Base-by-base conservation (phyloP, 2,329 filamentous ascomycete genomes). In the Camillea tinctor region DNA sequence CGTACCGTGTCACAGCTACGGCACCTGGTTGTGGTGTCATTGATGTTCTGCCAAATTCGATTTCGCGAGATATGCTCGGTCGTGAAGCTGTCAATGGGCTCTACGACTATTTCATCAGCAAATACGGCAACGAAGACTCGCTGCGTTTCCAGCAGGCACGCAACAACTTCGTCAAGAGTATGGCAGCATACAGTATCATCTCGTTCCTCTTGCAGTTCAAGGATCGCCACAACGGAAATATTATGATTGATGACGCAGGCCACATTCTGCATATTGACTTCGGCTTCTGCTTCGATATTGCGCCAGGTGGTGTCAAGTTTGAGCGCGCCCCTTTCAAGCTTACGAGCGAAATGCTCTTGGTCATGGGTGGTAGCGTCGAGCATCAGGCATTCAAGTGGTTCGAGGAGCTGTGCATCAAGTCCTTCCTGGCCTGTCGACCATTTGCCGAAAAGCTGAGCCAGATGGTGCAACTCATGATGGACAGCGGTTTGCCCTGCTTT, bases 181-280 rank as follows among this genome's bases (percentile, higher is more conserved):
- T 99, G 95, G 95, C 96, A 0, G 96, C 95, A 13, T 99, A 99
- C 80, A 96, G 91, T 19, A 89, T 99, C 70, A 98, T 99, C 66
- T 96, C 92, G 0, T 99, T 96, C 79, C 82, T 99, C 15, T 81
- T 99, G 44, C 96, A 99, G 72, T 98, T 99, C 88, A 99, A 99
- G 77, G 95, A 99, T 74, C 89, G 95, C 2, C 95, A 99, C 79
- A 99, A 99, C 75, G 95, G 95, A 63, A 99, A 99, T 80, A 99
- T 99, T 80, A 99, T 99, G 96, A 88, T 99, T 64, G 94, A 99
- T 74, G 94, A 97, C 71, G 91, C 90, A 0, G 95, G 96, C 3
- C 95, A 99, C 77, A 97, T 99, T 71, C 85, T 99, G 57, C 95
- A 99, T 79, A 98, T 99, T 68, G 95, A 99, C 75, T 99, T 99